Evolutionary conservation across 768 basidiomycete species (phyloP).

Genomic region (Mycena alexandri): DNA sequence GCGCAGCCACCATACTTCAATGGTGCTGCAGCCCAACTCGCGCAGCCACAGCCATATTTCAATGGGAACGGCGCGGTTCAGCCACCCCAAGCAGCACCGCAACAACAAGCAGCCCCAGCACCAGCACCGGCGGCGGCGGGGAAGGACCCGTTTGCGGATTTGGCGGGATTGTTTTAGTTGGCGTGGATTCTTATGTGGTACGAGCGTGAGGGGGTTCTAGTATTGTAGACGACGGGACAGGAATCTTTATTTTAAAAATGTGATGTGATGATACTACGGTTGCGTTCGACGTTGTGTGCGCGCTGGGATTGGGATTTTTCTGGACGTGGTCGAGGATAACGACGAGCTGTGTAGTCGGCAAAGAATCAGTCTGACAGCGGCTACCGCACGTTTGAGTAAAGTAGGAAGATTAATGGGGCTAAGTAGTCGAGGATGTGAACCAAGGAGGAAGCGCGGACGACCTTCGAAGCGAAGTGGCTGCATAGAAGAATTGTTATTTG

Average conservation of each 20-base stretch:
- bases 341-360: not conserved
- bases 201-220: not conserved
- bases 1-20: slow-evolving; percentile 30
- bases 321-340: no score
- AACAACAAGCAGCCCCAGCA: slow-evolving; percentile 15
- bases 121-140: slow-evolving; percentile 39
- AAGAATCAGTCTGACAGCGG: not conserved
- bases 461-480: no score
- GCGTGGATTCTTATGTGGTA: not conserved
- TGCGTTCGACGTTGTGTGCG: no score
- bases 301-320: no score
- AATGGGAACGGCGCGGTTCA: slow-evolving; percentile 23
- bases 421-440: no score
- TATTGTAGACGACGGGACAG: slow-evolving; percentile 20
- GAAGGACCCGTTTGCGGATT: slow-evolving; percentile 90
- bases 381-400: not conserved
- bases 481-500: no score
- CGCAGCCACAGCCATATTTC: slow-evolving; percentile 42
- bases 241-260: slow-evolving; percentile 13
- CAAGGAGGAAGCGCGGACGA: no score
- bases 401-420: not conserved
- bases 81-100: slow-evolving; percentile 4
- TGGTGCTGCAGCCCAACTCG: slow-evolving; percentile 11
- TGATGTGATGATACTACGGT: not conserved
- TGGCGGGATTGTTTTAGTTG: slow-evolving; percentile 77